phyloP scores from a whole-genome alignment of 73 alveolate species.

The Tetrahymena elliotti region DNA sequence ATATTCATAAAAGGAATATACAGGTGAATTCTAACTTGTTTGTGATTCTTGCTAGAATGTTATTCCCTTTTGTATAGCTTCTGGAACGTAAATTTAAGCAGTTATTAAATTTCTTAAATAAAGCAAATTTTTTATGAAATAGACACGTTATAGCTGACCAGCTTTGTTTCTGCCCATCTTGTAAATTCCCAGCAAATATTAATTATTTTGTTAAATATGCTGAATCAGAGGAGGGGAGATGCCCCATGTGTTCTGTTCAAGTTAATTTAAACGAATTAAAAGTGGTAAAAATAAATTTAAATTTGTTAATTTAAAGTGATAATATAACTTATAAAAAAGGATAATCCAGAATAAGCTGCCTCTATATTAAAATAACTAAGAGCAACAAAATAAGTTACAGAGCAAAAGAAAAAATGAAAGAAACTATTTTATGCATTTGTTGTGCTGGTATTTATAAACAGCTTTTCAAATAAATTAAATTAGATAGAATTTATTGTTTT shows the following conservation, averaged over 20 bases:
- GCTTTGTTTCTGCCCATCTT: constrained; percentile 85
- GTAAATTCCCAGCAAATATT: constrained; percentile 77
- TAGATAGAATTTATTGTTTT: neutral
- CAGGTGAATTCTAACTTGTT: constrained; percentile 81
- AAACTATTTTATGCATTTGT: neutral
- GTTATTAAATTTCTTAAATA: neutral
- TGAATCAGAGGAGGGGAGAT: constrained; percentile 20
- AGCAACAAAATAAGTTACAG: neutral
- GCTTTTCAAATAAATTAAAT: neutral
- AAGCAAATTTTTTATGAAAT: neutral
- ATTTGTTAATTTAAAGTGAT: neutral
- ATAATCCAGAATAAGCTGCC: neutral
- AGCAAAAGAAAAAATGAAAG: neutral
- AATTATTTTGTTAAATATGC: neutral
- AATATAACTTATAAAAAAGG: neutral
- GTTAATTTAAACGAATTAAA: constrained; percentile 2
- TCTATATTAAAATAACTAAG: neutral
- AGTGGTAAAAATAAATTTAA: constrained; percentile 3
- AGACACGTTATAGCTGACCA: constrained; percentile 80
- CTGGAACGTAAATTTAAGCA: constrained; percentile 67
- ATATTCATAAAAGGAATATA: constrained; percentile 35
- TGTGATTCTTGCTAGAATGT: constrained; percentile 90
- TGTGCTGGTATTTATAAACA: neutral
- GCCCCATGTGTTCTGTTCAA: constrained; percentile 23
- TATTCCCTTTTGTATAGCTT: constrained; percentile 95